Percentiles rank a stretch among this genome's conserved stretches.
Evolutionary conservation across 2,329 filamentous ascomycete genomes (phyloP).

Genomic region (Beauveria pseudobassiana): DNA sequence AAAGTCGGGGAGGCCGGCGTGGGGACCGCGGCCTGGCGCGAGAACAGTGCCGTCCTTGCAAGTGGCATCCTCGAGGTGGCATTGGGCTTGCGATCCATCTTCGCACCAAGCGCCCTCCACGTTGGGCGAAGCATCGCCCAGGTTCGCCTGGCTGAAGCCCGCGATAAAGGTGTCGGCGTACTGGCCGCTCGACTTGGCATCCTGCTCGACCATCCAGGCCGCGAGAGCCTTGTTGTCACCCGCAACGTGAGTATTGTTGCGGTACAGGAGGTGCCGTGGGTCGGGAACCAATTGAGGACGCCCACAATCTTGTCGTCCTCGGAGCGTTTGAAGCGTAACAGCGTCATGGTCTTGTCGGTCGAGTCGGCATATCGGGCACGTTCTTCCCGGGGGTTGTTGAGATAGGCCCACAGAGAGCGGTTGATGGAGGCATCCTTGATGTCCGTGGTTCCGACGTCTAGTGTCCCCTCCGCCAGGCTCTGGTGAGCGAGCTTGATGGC

Average conservation of each 20-base stretch:
- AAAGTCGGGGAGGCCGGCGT: constrained; percentile 58
- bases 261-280: constrained; percentile 88
- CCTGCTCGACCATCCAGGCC: constrained; percentile 73
- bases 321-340: constrained; percentile 68
- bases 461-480: constrained; percentile 32
- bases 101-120: constrained; percentile 84
- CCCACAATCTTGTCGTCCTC: constrained; percentile 71
- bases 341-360: constrained; percentile 55
- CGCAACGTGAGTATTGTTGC: constrained; percentile 84
- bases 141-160: constrained; percentile 85
- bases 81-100: constrained; percentile 67
- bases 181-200: constrained; percentile 42
- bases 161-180: constrained; percentile 65
- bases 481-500: constrained; percentile 75
- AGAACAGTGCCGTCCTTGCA: constrained; percentile 64
- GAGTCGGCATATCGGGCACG: constrained; percentile 55
- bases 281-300: constrained; percentile 82
- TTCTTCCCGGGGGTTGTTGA: constrained; percentile 74
- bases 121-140: constrained; percentile 87
- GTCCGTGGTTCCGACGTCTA: constrained; percentile 27
- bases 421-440: constrained; percentile 78
- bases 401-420: constrained; percentile 78
- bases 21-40: constrained; percentile 66
- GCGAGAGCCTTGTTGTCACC: constrained; percentile 98
- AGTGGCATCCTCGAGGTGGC: constrained; percentile 74